These are phyloP conservation scores for Saccharomyces hybrid DNA, from an alignment of 1,139 yeast species.

Conservation along the genomic window DNA sequence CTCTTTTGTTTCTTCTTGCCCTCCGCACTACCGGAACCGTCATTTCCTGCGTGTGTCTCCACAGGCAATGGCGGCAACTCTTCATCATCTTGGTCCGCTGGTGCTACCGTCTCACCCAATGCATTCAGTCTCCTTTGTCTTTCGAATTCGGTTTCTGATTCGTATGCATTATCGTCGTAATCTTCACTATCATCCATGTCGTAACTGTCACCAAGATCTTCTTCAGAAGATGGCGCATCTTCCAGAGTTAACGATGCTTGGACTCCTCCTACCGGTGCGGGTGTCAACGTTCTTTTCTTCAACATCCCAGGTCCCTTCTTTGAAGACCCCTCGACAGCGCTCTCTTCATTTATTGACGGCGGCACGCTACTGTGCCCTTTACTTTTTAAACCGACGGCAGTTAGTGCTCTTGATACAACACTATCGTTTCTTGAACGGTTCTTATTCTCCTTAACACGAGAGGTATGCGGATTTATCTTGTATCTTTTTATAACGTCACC, in stretches of 20 bases:
- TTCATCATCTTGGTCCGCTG: conserved; percentile 52
- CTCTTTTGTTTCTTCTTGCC: conserved; percentile 4
- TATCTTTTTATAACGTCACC: conserved; percentile 88
- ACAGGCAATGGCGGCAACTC: conserved; percentile 27
- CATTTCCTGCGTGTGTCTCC: conserved; percentile 18
- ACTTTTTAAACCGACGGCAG: conserved; percentile 44
- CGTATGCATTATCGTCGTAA: conserved; percentile 29
- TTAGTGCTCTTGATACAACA: conserved; percentile 37
- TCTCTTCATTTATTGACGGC: conserved; percentile 5
- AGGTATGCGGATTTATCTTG: conserved; percentile 51
- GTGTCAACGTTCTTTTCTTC: not conserved
- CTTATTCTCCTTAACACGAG: conserved; percentile 6
- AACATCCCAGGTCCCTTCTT: conserved; percentile 6
- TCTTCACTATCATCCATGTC: conserved; percentile 17
- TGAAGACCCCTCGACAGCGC: conserved; percentile 5
- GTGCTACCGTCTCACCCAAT: conserved; percentile 47
- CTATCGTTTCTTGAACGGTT: conserved; percentile 8
- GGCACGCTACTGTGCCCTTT: conserved; percentile 15
- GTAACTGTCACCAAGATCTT: conserved; percentile 3
- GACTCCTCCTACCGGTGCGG: conserved; percentile 6
- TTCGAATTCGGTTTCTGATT: conserved; percentile 60
- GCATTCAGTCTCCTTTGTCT: conserved; percentile 75
- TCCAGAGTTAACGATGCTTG: conserved; percentile 2
- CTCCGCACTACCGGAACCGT: conserved; percentile 3
- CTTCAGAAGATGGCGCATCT: conserved; percentile 6